Conservation (phyloP, 2,329 filamentous ascomycete species). For the Aspergillus aculeatus region DNA sequence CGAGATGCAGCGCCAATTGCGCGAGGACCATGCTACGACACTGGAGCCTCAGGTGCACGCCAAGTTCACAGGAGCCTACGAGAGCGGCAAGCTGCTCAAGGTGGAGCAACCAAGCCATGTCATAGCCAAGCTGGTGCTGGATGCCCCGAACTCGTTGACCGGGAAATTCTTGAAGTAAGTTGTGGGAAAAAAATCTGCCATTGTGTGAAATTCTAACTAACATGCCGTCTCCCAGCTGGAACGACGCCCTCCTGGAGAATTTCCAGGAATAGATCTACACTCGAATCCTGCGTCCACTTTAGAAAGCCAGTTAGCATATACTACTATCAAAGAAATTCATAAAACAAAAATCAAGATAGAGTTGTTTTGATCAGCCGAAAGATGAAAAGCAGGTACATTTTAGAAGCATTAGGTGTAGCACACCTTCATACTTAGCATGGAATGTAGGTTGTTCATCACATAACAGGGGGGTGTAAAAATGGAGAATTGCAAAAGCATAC, state of each 20-base stretch:
- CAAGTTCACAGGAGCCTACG: slow-evolving; percentile 69
- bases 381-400: slow-evolving; percentile 64
- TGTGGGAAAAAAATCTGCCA: not conserved
- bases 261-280: slow-evolving; percentile 40
- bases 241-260: slow-evolving; percentile 41
- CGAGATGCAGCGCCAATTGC: slow-evolving; percentile 57
- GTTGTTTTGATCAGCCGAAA: slow-evolving; percentile 56
- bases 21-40: slow-evolving; percentile 65
- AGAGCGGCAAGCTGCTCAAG: slow-evolving; percentile 68
- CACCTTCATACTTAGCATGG: slow-evolving; percentile 64
- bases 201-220: slow-evolving; percentile 8
- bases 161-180: slow-evolving; percentile 65
- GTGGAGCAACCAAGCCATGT: slow-evolving; percentile 84
- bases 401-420: slow-evolving; percentile 52
- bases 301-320: slow-evolving; percentile 31
- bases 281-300: slow-evolving; percentile 12
- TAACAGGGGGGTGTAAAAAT: slow-evolving; percentile 21
- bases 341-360: slow-evolving; percentile 19
- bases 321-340: slow-evolving; percentile 23
- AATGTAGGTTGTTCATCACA: slow-evolving; percentile 58
- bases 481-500: slow-evolving; percentile 22
- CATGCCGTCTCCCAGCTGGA: slow-evolving; percentile 44
- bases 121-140: slow-evolving; percentile 73
- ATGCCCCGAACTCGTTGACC: slow-evolving; percentile 65
- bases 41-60: slow-evolving; percentile 59